Evolutionary conservation across 768 basidiomycete species (phyloP), one percentile per base, ranked within the genome.

Genomic region (Tephrocybe sp.): DNA sequence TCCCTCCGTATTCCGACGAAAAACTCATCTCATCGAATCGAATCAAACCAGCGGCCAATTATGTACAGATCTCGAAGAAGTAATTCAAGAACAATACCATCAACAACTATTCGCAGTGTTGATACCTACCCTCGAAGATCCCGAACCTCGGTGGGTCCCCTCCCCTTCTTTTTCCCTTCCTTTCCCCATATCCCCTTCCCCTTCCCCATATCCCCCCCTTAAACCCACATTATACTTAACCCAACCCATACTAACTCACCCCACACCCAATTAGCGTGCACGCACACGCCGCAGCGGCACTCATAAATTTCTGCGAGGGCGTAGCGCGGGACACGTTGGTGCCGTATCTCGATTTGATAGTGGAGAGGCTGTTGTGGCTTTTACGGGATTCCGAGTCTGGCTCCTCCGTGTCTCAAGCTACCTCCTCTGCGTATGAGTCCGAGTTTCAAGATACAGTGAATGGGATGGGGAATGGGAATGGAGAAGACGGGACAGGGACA

Each of bases 271-370:
- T 0, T 52, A 92, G 91, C 21, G 89, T 94, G 0, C 91, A 92
- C 53, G 77, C 90, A 0, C 91, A 94, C 59, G 88, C 92, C 1
- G 89, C 91, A 0, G 86, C 91, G 0, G 91, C 91, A 0, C 73
- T 94, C 19, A 91, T 93, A 64, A 94, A 94, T 63, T 93, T 93
- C 69, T 94, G 91, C 64, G 87, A 93, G 62, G 88, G 90, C 29
- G 88, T 90, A 29, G 85, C 82, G 56, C 77, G 82, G 13, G 79
- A 87, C 19, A 84, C 80, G 1, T 77, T 91, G 9, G 57, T 86
- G 0, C 87, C 88, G 0, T 91, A 88, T 64, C 79, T 94, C 15
- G 91, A 91, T 45, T 76, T 81, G 0, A 84, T 92, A 55, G 86
- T 94, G 23, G 83, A 84, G 57, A 78, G 86, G 0, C 73, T 90